A percentile compares a stretch with the other conserved stretches of the same genome.
Conservation (phyloP, 1,284 basidiomycete genomes). For the Porogramme epimiltina region DNA sequence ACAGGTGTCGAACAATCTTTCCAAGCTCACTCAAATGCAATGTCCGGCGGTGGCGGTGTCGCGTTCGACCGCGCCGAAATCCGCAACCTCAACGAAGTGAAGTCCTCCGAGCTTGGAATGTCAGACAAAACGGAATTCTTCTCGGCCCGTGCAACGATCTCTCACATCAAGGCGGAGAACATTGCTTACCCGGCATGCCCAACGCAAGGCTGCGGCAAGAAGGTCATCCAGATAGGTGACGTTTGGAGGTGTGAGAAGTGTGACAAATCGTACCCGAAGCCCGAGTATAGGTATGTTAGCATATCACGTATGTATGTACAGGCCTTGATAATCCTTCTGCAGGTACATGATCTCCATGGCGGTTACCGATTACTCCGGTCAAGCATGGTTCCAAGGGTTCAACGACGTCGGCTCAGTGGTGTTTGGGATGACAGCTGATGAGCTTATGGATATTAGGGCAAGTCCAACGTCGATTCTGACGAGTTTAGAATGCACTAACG, state of each 20-base stretch:
- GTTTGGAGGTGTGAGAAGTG: conserved; percentile 97
- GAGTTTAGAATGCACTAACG: neutral
- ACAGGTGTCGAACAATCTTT: conserved; percentile 66
- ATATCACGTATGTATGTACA: neutral
- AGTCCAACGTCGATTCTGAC: conserved; percentile 25
- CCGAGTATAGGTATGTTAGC: conserved; percentile 76
- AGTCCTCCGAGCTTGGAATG: conserved; percentile 78
- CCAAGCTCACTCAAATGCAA: conserved; percentile 65
- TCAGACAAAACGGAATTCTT: conserved; percentile 86
- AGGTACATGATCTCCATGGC: conserved; percentile 93
- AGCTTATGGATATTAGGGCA: conserved; percentile 76
- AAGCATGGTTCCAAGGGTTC: conserved; percentile 94
- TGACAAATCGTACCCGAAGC: conserved; percentile 69
- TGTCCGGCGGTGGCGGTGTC: conserved; percentile 36
- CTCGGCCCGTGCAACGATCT: conserved; percentile 80
- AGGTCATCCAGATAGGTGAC: conserved; percentile 73
- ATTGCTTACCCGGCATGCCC: conserved; percentile 93
- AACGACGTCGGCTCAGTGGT: conserved; percentile 87
- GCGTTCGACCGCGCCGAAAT: conserved; percentile 72
- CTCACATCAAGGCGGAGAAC: conserved; percentile 88
- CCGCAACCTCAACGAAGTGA: conserved; percentile 81
- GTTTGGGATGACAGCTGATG: conserved; percentile 82
- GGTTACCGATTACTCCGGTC: conserved; percentile 86
- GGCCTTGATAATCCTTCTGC: neutral
- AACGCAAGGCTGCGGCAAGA: conserved; percentile 86